Percentiles rank a stretch among this genome's conserved stretches.
Evolutionary conservation across 306 rosid genomes (phyloP).

Genomic region (Vigna mungo): DNA sequence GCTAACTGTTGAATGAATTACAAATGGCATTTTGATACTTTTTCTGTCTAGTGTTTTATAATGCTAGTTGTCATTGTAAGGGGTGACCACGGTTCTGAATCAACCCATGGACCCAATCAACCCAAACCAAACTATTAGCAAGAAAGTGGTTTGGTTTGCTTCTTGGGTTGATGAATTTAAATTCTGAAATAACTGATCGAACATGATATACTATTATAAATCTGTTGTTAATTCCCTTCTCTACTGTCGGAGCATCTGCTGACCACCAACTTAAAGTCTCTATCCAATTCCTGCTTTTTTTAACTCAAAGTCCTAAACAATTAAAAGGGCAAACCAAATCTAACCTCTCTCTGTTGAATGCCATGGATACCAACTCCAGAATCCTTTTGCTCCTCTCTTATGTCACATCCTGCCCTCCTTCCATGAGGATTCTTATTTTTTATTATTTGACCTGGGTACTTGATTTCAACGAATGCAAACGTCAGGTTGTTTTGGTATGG

Average conservation of each 20-base stretch:
- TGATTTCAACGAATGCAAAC: neutral
- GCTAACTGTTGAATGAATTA: constrained; percentile 19
- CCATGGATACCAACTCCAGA: neutral
- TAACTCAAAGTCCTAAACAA: neutral
- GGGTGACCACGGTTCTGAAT: neutral
- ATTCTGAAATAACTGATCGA: neutral
- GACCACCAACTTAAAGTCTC: neutral
- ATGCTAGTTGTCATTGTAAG: neutral
- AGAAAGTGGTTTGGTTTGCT: neutral
- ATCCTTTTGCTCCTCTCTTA: neutral
- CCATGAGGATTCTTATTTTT: neutral
- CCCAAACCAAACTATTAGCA: neutral
- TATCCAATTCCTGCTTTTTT: neutral
- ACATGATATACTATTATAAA: neutral
- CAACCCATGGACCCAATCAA: neutral
- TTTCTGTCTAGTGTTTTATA: constrained; percentile 2
- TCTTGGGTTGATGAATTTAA: neutral
- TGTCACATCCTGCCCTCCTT: neutral
- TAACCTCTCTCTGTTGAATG: neutral
- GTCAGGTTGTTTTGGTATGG: neutral
- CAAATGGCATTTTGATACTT: neutral
- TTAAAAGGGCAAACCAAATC: neutral
- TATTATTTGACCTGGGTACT: neutral
- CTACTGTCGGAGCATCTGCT: neutral
- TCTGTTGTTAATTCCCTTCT: neutral